Base-by-base conservation (phyloP, 306 rosid genomes). In the Inga oerstediana region DNA sequence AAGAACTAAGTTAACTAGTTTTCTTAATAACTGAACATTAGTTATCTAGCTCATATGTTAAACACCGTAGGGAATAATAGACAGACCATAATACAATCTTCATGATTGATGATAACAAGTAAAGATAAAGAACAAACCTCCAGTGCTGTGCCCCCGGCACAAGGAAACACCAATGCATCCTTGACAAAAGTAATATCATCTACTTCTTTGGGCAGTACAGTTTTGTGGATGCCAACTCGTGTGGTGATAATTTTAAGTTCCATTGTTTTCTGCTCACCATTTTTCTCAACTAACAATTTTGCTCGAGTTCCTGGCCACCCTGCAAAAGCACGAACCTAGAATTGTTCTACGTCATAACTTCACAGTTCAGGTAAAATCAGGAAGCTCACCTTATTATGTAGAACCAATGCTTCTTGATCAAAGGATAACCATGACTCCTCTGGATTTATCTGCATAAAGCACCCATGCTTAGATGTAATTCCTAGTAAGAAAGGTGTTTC, bases 221-320 rank as follows among this genome's bases (percentile, higher is more conserved):
- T 91, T 78, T 35, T 64, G 46, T 74, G 85, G 77, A 59, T 75
- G 83, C 86, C 2, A 84, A 91, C 92, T 90, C 91, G 90, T 5
- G 98, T 92, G 62, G 92, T 91, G 77, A 95, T 88, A 82, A 95
- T 80, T 90, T 95, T 95, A 56, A 95, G 86, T 83, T 92, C 98
- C 82, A 91, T 45, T 59, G 88, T 86, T 74, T 89, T 86, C 74
- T 45, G 46, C 17, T 87, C 84, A 59, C 92, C 91, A 73, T 79
- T 87, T 84, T 86, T 88, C 76, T 88, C 91, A 78, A 81, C 78
- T 72, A 82, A 84, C 77, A 93, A 80, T 89, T 91, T 92, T 35
- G 98, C 93, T 78, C 90, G 89, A 76, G 98, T 91, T 89, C 99
- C 98, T 43, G 98, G 99, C 97, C 99, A 93, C 64, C 99, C 99